Evolutionary conservation across 805 yeast species (phyloP).

Genomic region (Candida saitoana): DNA sequence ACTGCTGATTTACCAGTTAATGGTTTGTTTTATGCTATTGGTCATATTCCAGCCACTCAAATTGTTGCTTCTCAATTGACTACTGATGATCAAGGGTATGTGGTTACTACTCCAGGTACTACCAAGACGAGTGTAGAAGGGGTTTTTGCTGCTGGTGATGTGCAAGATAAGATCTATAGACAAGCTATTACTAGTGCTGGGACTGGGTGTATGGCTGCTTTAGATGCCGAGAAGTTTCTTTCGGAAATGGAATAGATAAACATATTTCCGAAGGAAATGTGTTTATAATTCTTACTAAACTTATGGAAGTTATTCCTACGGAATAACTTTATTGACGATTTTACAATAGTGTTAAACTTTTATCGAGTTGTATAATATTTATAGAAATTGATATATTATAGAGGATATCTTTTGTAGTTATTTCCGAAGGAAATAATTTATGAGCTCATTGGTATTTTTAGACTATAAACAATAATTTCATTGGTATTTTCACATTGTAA

Average conservation of each 20-base stretch:
- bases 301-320: no score
- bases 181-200: slow-evolving; percentile 99
- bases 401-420: no score
- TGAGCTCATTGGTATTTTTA: no score
- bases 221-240: slow-evolving; percentile 84
- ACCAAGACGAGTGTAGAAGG: slow-evolving; percentile 83
- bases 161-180: slow-evolving; percentile 94
- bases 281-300: no score
- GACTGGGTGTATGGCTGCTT: slow-evolving; percentile 98
- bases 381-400: background rate
- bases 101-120: slow-evolving; percentile 86
- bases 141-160: slow-evolving; percentile 98
- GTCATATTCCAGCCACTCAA: slow-evolving; percentile 92
- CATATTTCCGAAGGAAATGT: no score
- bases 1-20: slow-evolving; percentile 67
- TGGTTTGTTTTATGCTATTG: slow-evolving; percentile 97
- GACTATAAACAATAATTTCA: no score
- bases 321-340: no score
- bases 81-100: slow-evolving; percentile 84
- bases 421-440: no score
- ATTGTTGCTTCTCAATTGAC: slow-evolving; percentile 75
- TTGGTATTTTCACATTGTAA: no score
- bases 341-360: background rate
- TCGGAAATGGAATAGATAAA: slow-evolving; percentile 43
- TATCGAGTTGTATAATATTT: no score